Evolutionary conservation across 2,329 filamentous ascomycete genomes (phyloP), one percentile per base, ranked within the genome.

Genomic region (Podosphaera xanthii): DNA sequence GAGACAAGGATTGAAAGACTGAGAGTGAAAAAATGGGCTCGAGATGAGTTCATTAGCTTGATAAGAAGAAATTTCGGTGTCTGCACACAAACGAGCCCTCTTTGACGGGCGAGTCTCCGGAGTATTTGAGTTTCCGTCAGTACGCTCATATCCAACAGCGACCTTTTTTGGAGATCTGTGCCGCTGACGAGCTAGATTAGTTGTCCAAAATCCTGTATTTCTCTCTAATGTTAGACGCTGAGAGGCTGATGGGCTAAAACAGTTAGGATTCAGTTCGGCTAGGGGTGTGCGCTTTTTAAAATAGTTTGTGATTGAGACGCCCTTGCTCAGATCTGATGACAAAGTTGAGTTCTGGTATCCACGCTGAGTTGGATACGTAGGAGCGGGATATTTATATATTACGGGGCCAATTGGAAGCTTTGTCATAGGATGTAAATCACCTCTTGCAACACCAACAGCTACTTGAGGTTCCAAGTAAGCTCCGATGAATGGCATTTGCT

Each of bases 361-460:
- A 7, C 30, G 33, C 5, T 50, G 40, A 9, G 30, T 12, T 22
- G 7, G n/a, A 6, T 38, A 22, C 7, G 22, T 30, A 54, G 63
- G 56, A 14, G 57, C 30, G 61, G 60, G 62, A 44, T 64, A 61
- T 44, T 61, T 64, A 44, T 60, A 59, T 33, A 64, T 59, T 30
- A 58, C 57, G 30, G 58, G 58, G 22, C 67, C 52, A 60, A 70
- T 69, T 40, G 76, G 77, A 61, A 82, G 70, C 70, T 96, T 97
- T 1, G 89, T 94, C 64, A 91, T 92, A 1, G 92, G 92, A 69
- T 97, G 84, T 53, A 96, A 71, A 64, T 95, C 86, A 42, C 92
- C 92, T 44, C 70, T 74, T 33, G 92, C 88, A 60, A 98, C 83
- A 4, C 81, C 82, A 57, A 76, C 75, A 6, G 91, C 89, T 60